A percentile compares a stretch with the other conserved stretches of the same genome.
phyloP scores from a whole-genome alignment of 2,329 filamentous ascomycete genomes.

The Paecilomyces sp. region DNA sequence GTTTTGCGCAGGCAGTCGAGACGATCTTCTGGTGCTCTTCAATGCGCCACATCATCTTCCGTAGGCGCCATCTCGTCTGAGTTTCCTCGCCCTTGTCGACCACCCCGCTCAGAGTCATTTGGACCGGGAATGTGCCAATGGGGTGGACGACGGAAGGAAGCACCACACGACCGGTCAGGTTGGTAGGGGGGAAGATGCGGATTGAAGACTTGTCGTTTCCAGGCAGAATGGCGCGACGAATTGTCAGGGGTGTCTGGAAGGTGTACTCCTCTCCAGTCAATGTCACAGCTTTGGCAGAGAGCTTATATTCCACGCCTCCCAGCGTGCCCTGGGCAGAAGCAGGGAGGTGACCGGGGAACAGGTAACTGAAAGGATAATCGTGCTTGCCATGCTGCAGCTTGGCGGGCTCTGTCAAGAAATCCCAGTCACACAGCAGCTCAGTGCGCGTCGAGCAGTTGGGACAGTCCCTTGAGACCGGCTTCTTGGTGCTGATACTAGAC shows the following conservation, averaged over 20 bases:
- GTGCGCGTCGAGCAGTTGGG: conserved; percentile 63
- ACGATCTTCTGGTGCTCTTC: conserved; percentile 79
- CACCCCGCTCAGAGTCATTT: conserved; percentile 79
- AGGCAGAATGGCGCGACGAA: conserved; percentile 73
- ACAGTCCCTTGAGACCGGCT: conserved; percentile 74
- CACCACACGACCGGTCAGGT: conserved; percentile 78
- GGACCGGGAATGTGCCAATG: conserved; percentile 71
- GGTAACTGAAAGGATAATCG: conserved; percentile 79
- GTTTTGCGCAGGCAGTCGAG: conserved; percentile 72
- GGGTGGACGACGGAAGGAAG: conserved; percentile 80
- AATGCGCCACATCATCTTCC: conserved; percentile 87
- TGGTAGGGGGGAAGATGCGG: conserved; percentile 92
- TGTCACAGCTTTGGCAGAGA: conserved; percentile 59
- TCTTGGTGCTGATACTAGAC: conserved; percentile 68
- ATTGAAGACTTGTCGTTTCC: conserved; percentile 81
- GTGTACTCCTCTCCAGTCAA: conserved; percentile 56
- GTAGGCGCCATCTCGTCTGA: conserved; percentile 79
- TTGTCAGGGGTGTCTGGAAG: conserved; percentile 60
- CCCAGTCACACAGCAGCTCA: conserved; percentile 72
- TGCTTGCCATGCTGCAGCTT: conserved; percentile 52
- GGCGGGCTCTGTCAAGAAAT: conserved; percentile 56
- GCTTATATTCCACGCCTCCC: conserved; percentile 68
- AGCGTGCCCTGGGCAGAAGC: conserved; percentile 70
- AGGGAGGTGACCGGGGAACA: conserved; percentile 79
- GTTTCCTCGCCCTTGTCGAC: conserved; percentile 62